Evolutionary conservation across 495 filamentous ascomycete species (phyloP).

Genomic region (Cryomyces minteri): DNA sequence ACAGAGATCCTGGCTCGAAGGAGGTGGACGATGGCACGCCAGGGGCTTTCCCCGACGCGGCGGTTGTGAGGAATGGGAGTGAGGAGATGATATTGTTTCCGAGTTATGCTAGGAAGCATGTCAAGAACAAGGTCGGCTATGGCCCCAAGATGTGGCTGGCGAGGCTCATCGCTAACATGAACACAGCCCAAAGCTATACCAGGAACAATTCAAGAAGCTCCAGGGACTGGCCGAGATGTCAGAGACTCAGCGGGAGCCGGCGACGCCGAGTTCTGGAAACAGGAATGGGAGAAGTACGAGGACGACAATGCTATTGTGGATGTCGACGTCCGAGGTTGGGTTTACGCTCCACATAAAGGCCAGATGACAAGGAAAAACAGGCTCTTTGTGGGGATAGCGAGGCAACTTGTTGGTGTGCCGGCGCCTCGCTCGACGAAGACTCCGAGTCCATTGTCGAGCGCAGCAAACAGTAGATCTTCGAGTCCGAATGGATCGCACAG

Average conservation of each 20-base stretch:
- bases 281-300: slow-evolving; percentile 51
- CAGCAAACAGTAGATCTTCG: slow-evolving; percentile 16
- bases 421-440: slow-evolving; percentile 30
- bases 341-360: slow-evolving; percentile 68
- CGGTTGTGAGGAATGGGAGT: slow-evolving; percentile 55
- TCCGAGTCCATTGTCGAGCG: slow-evolving; percentile 10
- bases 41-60: slow-evolving; percentile 62
- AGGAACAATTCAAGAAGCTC: slow-evolving; percentile 20
- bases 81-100: slow-evolving; percentile 94
- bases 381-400: slow-evolving; percentile 63
- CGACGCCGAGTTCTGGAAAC: slow-evolving; percentile 47
- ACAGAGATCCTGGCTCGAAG: slow-evolving; percentile 27
- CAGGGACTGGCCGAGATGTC: slow-evolving; percentile 16
- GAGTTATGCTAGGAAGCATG: slow-evolving; percentile 62
- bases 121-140: slow-evolving; percentile 23
- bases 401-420: slow-evolving; percentile 70
- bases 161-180: background rate
- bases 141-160: background rate
- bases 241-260: slow-evolving; percentile 19
- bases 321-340: slow-evolving; percentile 89
- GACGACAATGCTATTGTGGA: slow-evolving; percentile 71
- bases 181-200: slow-evolving; percentile 14
- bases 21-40: slow-evolving; percentile 43
- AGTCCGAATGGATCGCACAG: slow-evolving; percentile 20
- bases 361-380: slow-evolving; percentile 82